Conservation (phyloP, 2,329 filamentous ascomycete species). For the Fusarium decemcellulare region DNA sequence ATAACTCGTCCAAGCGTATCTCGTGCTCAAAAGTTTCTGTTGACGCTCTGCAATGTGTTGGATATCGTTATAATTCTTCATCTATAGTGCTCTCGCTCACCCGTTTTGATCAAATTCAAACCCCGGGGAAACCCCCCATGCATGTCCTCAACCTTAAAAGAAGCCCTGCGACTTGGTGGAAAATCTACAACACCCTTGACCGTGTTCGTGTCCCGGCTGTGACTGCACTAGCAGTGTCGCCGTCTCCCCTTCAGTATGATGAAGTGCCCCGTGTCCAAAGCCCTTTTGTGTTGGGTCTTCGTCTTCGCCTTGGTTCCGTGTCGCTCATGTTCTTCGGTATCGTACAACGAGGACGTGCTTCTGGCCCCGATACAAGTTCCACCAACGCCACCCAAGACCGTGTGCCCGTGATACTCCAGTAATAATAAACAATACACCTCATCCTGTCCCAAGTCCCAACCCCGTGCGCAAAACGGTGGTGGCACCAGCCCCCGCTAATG, state of each 20-base stretch:
- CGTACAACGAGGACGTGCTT: slow-evolving; percentile 49
- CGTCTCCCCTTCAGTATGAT: background rate
- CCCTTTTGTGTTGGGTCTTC: background rate
- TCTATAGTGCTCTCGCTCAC: slow-evolving; percentile 35
- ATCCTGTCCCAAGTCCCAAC: slow-evolving; percentile 32
- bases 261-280: slow-evolving; percentile 19
- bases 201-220: slow-evolving; percentile 25
- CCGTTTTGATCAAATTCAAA: slow-evolving; percentile 37
- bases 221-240: slow-evolving; percentile 11
- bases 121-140: slow-evolving; percentile 12
- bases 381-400: slow-evolving; percentile 47
- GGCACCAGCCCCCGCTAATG: slow-evolving; percentile 41
- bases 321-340: slow-evolving; percentile 47
- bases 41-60: slow-evolving; percentile 11
- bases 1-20: background rate
- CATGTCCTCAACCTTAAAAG: slow-evolving; percentile 23
- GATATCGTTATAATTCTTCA: slow-evolving; percentile 27
- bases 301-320: slow-evolving; percentile 17
- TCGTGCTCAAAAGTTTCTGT: background rate
- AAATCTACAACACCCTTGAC: slow-evolving; percentile 42
- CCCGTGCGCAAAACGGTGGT: slow-evolving; percentile 36
- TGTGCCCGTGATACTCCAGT: slow-evolving; percentile 47
- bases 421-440: slow-evolving; percentile 43
- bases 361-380: slow-evolving; percentile 45
- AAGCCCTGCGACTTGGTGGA: slow-evolving; percentile 44